Percentiles rank a stretch among this genome's conserved stretches.
Evolutionary conservation across 345 rosid species (phyloP).

Genomic region (Pseudoturritis turrita): DNA sequence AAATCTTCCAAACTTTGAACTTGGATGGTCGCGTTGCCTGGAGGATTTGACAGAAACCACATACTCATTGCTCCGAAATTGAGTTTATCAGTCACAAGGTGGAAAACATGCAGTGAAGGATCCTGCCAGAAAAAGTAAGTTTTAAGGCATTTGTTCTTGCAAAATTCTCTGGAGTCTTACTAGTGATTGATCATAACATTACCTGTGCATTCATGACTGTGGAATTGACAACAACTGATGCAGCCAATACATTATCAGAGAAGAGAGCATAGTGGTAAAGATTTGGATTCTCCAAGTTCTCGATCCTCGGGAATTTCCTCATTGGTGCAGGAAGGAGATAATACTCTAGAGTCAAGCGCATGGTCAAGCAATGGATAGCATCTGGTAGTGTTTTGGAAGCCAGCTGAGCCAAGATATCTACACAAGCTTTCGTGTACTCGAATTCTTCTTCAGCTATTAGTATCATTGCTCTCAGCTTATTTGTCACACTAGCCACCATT

Average conservation of each 20-base stretch:
- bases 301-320: slow-evolving; percentile 71
- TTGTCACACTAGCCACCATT: slow-evolving; percentile 68
- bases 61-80: slow-evolving; percentile 49
- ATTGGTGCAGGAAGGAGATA: slow-evolving; percentile 69
- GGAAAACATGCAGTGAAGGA: slow-evolving; percentile 42
- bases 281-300: slow-evolving; percentile 73
- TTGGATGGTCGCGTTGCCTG: slow-evolving; percentile 40
- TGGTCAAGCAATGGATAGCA: slow-evolving; percentile 87
- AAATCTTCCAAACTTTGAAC: slow-evolving; percentile 47
- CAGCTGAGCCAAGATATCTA: slow-evolving; percentile 76
- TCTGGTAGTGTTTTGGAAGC: slow-evolving; percentile 83
- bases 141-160: neutral
- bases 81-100: slow-evolving; percentile 47
- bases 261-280: slow-evolving; percentile 34
- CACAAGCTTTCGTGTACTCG: slow-evolving; percentile 67
- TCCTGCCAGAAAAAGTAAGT: slow-evolving; percentile 10
- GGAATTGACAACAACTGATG: slow-evolving; percentile 32
- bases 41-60: slow-evolving; percentile 47
- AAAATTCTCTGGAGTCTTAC: too few species aligned
- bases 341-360: slow-evolving; percentile 88
- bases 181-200: neutral
- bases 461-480: slow-evolving; percentile 92
- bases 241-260: slow-evolving; percentile 34
- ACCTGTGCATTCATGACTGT: slow-evolving; percentile 27
- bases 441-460: slow-evolving; percentile 83